Conservation (phyloP, 805 yeast genomes). For the Wickerhamiella kazuoi region DNA sequence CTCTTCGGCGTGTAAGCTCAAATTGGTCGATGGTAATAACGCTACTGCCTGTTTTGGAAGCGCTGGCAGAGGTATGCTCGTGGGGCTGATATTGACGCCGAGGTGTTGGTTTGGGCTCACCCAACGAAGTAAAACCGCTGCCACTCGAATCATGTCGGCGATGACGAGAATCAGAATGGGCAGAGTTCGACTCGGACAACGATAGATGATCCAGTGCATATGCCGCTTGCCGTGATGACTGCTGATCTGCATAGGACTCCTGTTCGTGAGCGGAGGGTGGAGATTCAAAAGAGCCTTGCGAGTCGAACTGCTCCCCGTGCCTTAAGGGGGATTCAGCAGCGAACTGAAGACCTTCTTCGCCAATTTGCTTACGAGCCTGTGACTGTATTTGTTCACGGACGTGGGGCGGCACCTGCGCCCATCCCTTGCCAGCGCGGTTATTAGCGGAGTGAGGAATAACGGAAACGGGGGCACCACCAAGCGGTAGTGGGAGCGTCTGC, state of each 20-base stretch:
- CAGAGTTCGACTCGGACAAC: background rate
- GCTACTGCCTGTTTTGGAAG: background rate
- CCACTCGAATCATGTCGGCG: background rate
- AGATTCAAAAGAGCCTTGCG: too few relatives aligned
- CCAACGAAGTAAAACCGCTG: background rate
- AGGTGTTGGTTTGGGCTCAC: background rate
- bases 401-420: background rate
- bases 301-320: too few relatives aligned
- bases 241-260: background rate
- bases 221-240: background rate
- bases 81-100: background rate
- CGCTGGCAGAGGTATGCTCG: background rate
- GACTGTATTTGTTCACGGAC: background rate
- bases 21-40: constrained; percentile 17
- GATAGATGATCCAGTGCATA: too few relatives aligned
- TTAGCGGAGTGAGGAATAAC: too few relatives aligned
- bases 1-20: constrained; percentile 17
- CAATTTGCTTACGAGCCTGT: background rate
- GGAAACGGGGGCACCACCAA: too few relatives aligned
- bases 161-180: background rate
- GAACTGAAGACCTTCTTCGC: background rate
- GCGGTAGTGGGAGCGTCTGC: too few relatives aligned
- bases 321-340: too few relatives aligned
- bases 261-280: too few relatives aligned
- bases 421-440: background rate